Conservation (phyloP, 345 rosid species). For the Acer saccharum region DNA sequence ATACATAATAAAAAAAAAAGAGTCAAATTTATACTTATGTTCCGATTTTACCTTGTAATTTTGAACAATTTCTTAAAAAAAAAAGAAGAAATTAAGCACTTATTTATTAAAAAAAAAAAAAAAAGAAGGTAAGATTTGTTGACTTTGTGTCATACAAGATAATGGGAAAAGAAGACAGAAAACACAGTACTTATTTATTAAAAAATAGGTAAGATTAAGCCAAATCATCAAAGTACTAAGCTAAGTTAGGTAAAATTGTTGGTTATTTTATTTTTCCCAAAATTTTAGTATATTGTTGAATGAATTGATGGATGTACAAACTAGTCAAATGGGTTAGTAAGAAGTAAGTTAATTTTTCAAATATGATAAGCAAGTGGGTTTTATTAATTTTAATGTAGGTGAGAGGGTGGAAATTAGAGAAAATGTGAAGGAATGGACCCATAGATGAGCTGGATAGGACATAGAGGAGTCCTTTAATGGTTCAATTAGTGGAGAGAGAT, state of each 20-base stretch:
- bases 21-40: background rate
- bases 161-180: background rate
- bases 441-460: conserved; percentile 24
- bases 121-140: background rate
- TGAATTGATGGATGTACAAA: background rate
- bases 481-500: conserved; percentile 26
- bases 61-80: no score
- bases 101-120: no score
- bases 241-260: background rate
- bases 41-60: background rate
- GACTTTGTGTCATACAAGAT: background rate
- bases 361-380: background rate
- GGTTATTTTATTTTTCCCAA: no score
- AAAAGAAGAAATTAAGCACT: no score
- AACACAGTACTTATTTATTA: no score
- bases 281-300: background rate
- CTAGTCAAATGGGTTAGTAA: background rate
- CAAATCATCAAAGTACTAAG: background rate
- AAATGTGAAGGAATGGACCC: conserved; percentile 22
- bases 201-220: no score
- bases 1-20: no score
- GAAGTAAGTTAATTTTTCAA: background rate
- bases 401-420: background rate
- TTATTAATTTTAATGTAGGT: background rate
- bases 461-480: conserved; percentile 15